Base-by-base conservation (phyloP, 2,329 filamentous ascomycete genomes). In the Neoascochyta sp. region DNA sequence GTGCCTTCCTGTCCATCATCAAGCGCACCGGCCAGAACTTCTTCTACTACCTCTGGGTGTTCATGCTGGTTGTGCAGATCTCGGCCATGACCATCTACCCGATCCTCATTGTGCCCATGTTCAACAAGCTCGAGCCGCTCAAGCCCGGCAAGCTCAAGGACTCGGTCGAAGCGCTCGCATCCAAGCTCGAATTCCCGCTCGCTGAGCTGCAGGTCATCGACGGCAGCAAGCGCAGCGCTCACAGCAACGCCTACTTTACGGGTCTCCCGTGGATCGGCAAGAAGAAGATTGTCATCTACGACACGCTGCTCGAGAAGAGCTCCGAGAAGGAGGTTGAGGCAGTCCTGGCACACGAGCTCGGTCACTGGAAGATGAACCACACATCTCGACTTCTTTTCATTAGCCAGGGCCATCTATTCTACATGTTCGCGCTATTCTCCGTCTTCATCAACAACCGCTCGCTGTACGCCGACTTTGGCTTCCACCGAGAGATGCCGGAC, bases 271-370 rank as follows among this genome's bases (percentile, higher is more conserved):
- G 90, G 89, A 57, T 61, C 22, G 57, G 57, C 24, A 95, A 95
- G 77, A 96, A 96, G 77, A 93, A 96, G 71, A 98, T 98, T 70
- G 92, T 98, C 56, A 93, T 98, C 59, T 98, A 95, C 63, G 92
- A 98, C 62, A 98, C 93, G 4, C 69, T 98, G 43, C 88, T 98
- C 42, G 90, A 95, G 67, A 95, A 96, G 77, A 92, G 84, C 62
- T 80, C 89, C 41, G 81, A 85, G 4, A 76, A 92, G 57, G 92
- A 98, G 66, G 89, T 98, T 22, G 86, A 95, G 36, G 90, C 92
- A 45, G 89, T 98, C 30, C 72, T 98, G 31, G 89, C 87, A 19
- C 92, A 98, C 62, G 92, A 98, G 67, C 77, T 98, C 26, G 92
- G 92, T 29, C 92, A 98, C 71, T 98, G 92, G 92, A 90, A 83